Conservation (phyloP, 2,329 filamentous ascomycete genomes). For the Cylindrodendrum hubeiense region DNA sequence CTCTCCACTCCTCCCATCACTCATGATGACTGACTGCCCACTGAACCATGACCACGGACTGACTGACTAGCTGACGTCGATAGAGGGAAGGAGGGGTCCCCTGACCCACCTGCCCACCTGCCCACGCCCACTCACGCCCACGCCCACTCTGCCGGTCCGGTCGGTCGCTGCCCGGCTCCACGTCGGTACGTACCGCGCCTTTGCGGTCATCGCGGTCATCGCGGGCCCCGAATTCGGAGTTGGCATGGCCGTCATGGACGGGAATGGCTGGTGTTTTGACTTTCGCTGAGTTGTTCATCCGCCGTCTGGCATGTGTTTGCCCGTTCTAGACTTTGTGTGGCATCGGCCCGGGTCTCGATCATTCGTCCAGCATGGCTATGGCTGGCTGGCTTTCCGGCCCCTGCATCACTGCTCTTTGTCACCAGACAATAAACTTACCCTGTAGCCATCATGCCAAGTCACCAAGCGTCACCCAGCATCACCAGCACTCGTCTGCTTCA, state of each 20-base stretch:
- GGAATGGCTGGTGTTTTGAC: background rate
- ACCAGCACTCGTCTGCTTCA: too few relatives aligned
- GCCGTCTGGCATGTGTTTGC: background rate
- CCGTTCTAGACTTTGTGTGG: background rate
- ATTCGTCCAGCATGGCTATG: background rate
- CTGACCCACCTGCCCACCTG: slow-evolving; percentile 18
- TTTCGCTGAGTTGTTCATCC: background rate
- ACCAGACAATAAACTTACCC: background rate
- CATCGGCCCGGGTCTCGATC: background rate
- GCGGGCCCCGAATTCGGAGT: slow-evolving; percentile 21
- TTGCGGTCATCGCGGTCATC: too few relatives aligned
- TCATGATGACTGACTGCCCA: background rate
- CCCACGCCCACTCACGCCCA: background rate
- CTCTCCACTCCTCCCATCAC: background rate
- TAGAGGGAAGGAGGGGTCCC: slow-evolving; percentile 12
- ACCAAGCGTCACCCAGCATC: too few relatives aligned
- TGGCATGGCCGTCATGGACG: slow-evolving; percentile 4
- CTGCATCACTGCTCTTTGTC: background rate
- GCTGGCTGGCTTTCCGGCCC: background rate
- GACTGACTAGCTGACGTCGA: slow-evolving; percentile 10
- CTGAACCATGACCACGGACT: background rate
- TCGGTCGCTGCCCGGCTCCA: slow-evolving; percentile 3
- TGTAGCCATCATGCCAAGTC: background rate
- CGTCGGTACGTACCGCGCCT: slow-evolving; percentile 15
- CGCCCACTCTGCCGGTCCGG: slow-evolving; percentile 7